Base-by-base conservation (phyloP, 257 asterid genomes). In the Vinca minor region DNA sequence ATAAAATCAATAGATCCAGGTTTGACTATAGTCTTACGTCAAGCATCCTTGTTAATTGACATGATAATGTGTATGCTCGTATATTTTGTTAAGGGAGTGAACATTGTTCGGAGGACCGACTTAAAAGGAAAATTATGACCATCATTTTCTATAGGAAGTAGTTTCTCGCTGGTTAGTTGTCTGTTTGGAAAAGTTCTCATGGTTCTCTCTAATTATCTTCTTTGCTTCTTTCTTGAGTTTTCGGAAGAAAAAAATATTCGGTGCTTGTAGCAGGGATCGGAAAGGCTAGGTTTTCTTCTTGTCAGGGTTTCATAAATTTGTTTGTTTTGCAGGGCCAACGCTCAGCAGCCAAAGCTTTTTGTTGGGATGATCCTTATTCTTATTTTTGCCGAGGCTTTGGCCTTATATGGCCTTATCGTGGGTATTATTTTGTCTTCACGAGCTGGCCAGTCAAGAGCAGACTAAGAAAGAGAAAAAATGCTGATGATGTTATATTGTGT, bases 401-500 rank as follows among this genome's bases (percentile, higher is more conserved):
- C 77, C n/a, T 67, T 76, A 35, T 72, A 72, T 54, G 81, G 81
- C n/a, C 77, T 76, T 29, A 76, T 76, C 32, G 77, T 76, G 48
- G 81, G 81, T 14, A 76, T 72, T 35, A 76, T 76, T 60, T 65
- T 72, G 54, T 64, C 81, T 54, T 76, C 75, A 2, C 65, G 67
- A 26, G 81, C 81, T 68, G 77, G 81, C 28, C 75, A 76, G 26
- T 76, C 81, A 18, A 68, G 77, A 53, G 77, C 75, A 35, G 77
- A 68, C 49, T 74, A 59, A 72, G 55, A 28, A 35, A 15, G 46
- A 41, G 44, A n/a, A 52, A 20, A 36, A 15, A 23, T 32, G 18
- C 15, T 29, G 62, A 4, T 31, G 25, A 8, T 15, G 17, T 9
- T 57, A 23, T 35, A 17, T 57, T 31, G 11, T 57, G 26, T 10